Evolutionary conservation across 768 basidiomycete species (phyloP).

Genomic region (Boletus barrowsii): DNA sequence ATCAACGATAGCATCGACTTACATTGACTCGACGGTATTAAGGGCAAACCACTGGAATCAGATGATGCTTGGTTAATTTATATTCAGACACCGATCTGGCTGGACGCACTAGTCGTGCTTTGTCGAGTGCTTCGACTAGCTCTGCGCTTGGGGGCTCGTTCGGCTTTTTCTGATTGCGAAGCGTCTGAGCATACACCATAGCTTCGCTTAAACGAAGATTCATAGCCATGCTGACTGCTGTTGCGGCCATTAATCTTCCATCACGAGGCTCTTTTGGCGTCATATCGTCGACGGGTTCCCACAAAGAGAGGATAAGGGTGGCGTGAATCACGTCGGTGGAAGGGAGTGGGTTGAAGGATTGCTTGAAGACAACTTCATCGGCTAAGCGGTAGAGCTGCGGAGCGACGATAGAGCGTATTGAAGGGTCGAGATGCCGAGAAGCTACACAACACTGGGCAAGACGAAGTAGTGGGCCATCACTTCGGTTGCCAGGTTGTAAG

Average conservation of each 20-base stretch:
- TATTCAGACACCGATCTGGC: conserved; percentile 2
- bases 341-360: conserved; percentile 42
- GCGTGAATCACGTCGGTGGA: conserved; percentile 41
- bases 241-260: conserved; percentile 38
- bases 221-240: conserved; percentile 47
- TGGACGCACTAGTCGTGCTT: conserved; percentile 37
- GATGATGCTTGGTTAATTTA: conserved; percentile 15
- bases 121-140: conserved; percentile 33
- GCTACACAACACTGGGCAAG: conserved; percentile 47
- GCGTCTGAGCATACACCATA: conserved; percentile 29
- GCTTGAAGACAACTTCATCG: conserved; percentile 37
- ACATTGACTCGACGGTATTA: conserved; percentile 41
- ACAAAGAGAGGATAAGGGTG: conserved; percentile 41
- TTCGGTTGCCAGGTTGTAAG: conserved; percentile 32
- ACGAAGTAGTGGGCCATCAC: conserved; percentile 36
- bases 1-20: conserved; percentile 1
- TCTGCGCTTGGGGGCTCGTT: conserved; percentile 28
- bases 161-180: conserved; percentile 30
- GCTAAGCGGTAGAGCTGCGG: conserved; percentile 42
- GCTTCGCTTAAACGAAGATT: conserved; percentile 40
- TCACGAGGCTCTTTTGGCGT: conserved; percentile 34
- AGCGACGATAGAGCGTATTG: conserved; percentile 33
- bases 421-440: conserved; percentile 40
- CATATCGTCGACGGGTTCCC: conserved; percentile 40
- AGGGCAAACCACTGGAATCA: conserved; percentile 38